Percentiles rank a stretch among this genome's conserved stretches.
These are phyloP conservation scores for Xylaria sp. DNA, from an alignment of 495 filamentous ascomycete genomes.

Conservation along the genomic window DNA sequence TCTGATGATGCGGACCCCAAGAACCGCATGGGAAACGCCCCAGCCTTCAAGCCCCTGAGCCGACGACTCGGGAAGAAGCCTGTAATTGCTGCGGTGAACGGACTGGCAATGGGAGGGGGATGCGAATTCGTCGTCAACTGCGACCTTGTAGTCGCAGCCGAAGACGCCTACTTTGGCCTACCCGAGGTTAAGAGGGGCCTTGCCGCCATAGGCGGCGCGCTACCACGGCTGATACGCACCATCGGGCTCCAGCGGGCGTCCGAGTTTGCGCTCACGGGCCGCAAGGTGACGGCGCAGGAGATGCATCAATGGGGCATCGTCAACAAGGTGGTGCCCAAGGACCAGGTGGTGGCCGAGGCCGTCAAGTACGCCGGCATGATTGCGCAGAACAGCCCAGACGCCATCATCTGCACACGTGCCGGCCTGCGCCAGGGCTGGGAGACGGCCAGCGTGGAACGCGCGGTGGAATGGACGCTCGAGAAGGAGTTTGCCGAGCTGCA, in stretches of 20 bases:
- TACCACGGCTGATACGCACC: conserved; percentile 74
- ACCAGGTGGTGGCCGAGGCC: conserved; percentile 59
- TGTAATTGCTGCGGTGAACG: conserved; percentile 81
- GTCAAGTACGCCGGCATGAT: conserved; percentile 61
- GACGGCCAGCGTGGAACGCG: conserved; percentile 66
- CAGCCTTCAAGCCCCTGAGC: conserved; percentile 60
- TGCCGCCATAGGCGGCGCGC: conserved; percentile 73
- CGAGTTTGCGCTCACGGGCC: conserved; percentile 76
- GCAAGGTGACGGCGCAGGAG: conserved; percentile 65
- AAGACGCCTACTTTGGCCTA: conserved; percentile 66
- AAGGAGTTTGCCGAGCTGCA: conserved; percentile 54
- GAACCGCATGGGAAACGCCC: conserved; percentile 54
- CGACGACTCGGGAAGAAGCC: conserved; percentile 67
- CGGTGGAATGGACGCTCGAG: conserved; percentile 62
- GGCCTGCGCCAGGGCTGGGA: conserved; percentile 71
- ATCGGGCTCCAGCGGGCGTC: conserved; percentile 73
- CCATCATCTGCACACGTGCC: conserved; percentile 70
- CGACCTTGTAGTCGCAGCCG: conserved; percentile 74
- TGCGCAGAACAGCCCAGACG: conserved; percentile 72
- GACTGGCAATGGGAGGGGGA: conserved; percentile 76
- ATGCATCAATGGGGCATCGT: conserved; percentile 76
- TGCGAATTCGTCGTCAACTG: conserved; percentile 77
- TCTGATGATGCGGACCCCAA: conserved; percentile 41
- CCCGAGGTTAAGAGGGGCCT: conserved; percentile 78
- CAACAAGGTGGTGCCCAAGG: conserved; percentile 68